Percentiles rank a stretch among this genome's conserved stretches.
These are phyloP conservation scores for Serendipita sp. DNA, from an alignment of 768 basidiomycete species.

Conservation along the genomic window DNA sequence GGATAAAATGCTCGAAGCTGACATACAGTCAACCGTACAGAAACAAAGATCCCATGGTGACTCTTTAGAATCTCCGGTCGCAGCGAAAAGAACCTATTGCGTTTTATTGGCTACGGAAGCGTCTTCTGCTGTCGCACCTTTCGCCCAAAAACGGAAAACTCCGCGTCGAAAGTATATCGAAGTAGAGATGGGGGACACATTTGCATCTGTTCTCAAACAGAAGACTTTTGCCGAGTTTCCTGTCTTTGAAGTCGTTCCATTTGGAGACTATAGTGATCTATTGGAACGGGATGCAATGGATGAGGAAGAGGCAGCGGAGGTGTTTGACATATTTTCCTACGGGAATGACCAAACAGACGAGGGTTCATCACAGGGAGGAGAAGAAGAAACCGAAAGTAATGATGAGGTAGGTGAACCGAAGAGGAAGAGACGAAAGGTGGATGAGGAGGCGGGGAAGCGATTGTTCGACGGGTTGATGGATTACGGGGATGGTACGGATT, in stretches of 20 bases:
- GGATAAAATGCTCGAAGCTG: not conserved
- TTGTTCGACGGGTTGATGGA: not conserved
- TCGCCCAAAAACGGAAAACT: too few relatives aligned
- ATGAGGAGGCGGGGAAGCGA: not conserved
- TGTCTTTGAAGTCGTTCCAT: conserved; percentile 60
- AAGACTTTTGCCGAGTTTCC: conserved; percentile 74
- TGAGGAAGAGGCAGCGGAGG: not conserved
- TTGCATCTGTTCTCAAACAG: conserved; percentile 34
- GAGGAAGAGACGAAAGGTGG: not conserved
- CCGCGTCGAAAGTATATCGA: conserved; percentile 29
- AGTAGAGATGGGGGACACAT: conserved; percentile 33
- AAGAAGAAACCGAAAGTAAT: conserved; percentile 22
- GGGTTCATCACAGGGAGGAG: conserved; percentile 1
- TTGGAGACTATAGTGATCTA: conserved; percentile 38
- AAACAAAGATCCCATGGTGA: too few relatives aligned
- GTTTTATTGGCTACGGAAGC: not conserved
- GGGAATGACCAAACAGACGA: conserved; percentile 4
- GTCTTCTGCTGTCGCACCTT: too few relatives aligned
- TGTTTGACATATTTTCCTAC: not conserved
- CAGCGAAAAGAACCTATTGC: too few relatives aligned
- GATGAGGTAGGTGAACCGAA: not conserved
- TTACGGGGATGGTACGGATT: not conserved
- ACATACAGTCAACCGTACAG: not conserved
- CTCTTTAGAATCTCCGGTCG: too few relatives aligned
- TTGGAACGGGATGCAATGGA: conserved; percentile 33